Conservation (phyloP, 2,329 filamentous ascomycete genomes). For the Xylaria sp. region DNA sequence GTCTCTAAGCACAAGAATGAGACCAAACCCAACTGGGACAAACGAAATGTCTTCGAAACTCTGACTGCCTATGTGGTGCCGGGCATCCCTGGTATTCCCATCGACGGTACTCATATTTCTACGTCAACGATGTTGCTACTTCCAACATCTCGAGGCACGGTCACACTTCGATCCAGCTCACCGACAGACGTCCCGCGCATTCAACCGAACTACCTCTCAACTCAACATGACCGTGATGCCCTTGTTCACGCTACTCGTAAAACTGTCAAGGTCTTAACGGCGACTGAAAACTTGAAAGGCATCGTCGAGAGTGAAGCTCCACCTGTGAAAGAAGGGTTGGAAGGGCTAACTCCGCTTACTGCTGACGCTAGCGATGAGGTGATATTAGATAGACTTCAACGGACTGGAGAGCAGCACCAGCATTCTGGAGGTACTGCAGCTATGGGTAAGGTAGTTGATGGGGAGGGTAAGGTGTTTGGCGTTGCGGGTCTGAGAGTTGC, state of each 20-base stretch:
- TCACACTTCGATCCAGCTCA: slow-evolving; percentile 10
- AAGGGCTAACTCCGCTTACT: slow-evolving; percentile 7
- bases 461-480: slow-evolving; percentile 39
- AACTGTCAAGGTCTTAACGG: not conserved
- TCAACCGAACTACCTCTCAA: slow-evolving; percentile 11
- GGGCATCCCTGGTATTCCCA: slow-evolving; percentile 12
- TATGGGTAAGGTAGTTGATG: slow-evolving; percentile 42
- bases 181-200: slow-evolving; percentile 8
- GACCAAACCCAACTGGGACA: slow-evolving; percentile 12
- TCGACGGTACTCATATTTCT: slow-evolving; percentile 10
- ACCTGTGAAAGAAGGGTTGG: slow-evolving; percentile 8
- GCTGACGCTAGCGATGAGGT: slow-evolving; percentile 4
- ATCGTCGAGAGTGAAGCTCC: slow-evolving; percentile 11
- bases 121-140: slow-evolving; percentile 10
- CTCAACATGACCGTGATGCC: slow-evolving; percentile 4
- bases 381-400: not conserved
- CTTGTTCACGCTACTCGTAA: slow-evolving; percentile 9
- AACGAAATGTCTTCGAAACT: slow-evolving; percentile 13
- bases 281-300: slow-evolving; percentile 2
- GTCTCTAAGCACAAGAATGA: slow-evolving; percentile 6
- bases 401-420: slow-evolving; percentile 15
- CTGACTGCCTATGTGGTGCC: slow-evolving; percentile 10
- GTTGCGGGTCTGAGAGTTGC: slow-evolving; percentile 40
- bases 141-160: slow-evolving; percentile 7
- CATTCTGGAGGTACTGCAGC: slow-evolving; percentile 41